Conservation (phyloP, 495 filamentous ascomycete genomes). For the Xylaria bambusicola region DNA sequence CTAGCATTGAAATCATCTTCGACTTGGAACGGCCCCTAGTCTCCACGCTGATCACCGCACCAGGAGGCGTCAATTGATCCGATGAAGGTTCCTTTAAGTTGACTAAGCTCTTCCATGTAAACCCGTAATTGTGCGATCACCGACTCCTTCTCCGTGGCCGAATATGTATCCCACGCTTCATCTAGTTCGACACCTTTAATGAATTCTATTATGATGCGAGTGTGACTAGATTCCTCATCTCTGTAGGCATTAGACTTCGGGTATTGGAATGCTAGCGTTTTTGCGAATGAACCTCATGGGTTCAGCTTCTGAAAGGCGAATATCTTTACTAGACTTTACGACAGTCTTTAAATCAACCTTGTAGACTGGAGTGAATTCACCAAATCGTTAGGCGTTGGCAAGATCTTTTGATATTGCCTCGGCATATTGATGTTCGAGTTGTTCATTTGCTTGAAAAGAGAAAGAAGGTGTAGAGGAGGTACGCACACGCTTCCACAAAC, state of each 20-base stretch:
- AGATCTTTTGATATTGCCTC: constrained; percentile 1
- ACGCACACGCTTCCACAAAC: no score
- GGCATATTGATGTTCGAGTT: background rate
- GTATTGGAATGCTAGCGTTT: constrained; percentile 31
- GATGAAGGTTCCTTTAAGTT: constrained; percentile 4
- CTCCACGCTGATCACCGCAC: constrained; percentile 3
- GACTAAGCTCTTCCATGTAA: constrained; percentile 10
- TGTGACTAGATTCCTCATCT: constrained; percentile 15
- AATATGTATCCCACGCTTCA: constrained; percentile 13
- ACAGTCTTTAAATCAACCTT: background rate
- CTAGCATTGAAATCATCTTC: constrained; percentile 22
- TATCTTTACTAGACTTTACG: constrained; percentile 4
- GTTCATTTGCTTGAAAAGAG: no score
- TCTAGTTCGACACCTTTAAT: constrained; percentile 20
- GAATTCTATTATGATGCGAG: constrained; percentile 33
- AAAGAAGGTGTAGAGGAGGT: no score
- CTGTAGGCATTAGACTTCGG: constrained; percentile 34
- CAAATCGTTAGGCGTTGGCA: background rate
- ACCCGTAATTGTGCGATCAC: constrained; percentile 2
- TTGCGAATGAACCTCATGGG: constrained; percentile 35
- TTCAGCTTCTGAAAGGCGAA: constrained; percentile 31
- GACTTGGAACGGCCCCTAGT: constrained; percentile 20
- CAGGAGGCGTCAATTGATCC: constrained; percentile 2
- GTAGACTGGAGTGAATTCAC: constrained; percentile 3
- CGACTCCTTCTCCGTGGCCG: constrained; percentile 13